Evolutionary conservation across 2,329 filamentous ascomycete species (phyloP), one percentile per base, ranked within the genome.

Genomic region (Phyllosticta citrichinensis): DNA sequence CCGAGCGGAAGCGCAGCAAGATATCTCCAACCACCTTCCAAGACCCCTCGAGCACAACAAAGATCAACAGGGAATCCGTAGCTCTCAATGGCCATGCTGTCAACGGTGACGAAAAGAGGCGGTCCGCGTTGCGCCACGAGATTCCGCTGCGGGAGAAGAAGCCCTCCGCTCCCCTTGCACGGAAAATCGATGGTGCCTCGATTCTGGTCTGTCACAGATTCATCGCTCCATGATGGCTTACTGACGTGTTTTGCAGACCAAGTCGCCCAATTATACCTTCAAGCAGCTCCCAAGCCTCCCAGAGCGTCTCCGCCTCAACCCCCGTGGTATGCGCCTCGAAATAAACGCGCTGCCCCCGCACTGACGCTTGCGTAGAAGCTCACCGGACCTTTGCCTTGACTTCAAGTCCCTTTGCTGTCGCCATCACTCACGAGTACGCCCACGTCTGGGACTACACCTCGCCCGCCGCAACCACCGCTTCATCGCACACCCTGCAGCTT

Each of bases 381-480:
- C 75, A 71, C 56, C 68, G 67, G 67, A 75, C 69, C 63, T 77
- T 69, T 61, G 71, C 78, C 84, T 72, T 83, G 81, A 51, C 82
- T 79, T 63, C 84, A 77, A 70, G 88, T 84, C 65, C 70, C 20
- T 90, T 92, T 70, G 92, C 89, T 56, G 80, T 97, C 61, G 87
- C 86, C 55, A 80, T 97, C 61, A 95, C 90, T 9, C 85, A 87
- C 65, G 86, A 87, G 8, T 86, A 92, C 70, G 94, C 92, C 67
- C 83, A 95, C 63, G 85, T 96, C 56, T 99, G 94, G 94, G 87
- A 90, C 17, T 97, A 97, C 75, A 85, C 85, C 56, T 55, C 56
- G 19, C 81, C 83, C 35, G 77, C 83, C 10, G 68, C 75, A 57
- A 87, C 87, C 0, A 85, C 88, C 68, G 87, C 93, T 71, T 87